Evolutionary conservation across 2,329 filamentous ascomycete genomes (phyloP), one percentile per base, ranked within the genome.

Genomic region (Stylonectria norvegica): DNA sequence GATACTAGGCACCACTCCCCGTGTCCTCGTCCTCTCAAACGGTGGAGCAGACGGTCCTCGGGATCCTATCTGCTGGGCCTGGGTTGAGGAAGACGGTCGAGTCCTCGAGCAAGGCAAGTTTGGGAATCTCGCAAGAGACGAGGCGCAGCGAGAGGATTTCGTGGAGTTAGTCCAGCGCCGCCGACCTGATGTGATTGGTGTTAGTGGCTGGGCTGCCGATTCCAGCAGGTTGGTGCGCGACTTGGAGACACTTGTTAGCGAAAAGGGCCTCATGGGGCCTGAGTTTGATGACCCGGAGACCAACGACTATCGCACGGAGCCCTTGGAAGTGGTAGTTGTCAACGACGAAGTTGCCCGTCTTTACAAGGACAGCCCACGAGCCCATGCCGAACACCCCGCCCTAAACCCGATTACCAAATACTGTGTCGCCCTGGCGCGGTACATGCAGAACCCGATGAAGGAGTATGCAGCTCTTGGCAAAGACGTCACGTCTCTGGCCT

Each of bases 261-360:
- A 87, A 47, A 84, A 88, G 60, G 78, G 85, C 36, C 73, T 98
- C 8, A 83, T 82, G 53, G 86, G 88, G 4, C 80, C 86, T 11
- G 80, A 88, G n/a, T 95, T 86, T 56, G 83, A 89, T 36, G 87
- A 95, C 49, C 69, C 73, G 2, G 86, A 91, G n/a, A 80, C 79
- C 19, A 81, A 81, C 40, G 83, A 89, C 46, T 85, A 86, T 48
- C 77, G 83, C 42, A 86, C 75, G 42, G 89, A 95, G 57, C 79
- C 81, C 9, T 73, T 98, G 20, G 91, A 97, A 43, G 85, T 97
- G 8, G 75, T 97, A 20, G 81, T 95, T 39, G 86, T 96, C 47
- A 96, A 97, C 55, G 93, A 98, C 56, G 93, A 98, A 67, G 89
- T 96, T 35, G 93, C 93, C n/a, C 82, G 93, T 31, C 77, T 97